Evolutionary conservation across 345 rosid genomes (phyloP), one percentile per base, ranked within the genome.

Genomic region (Limnanthes douglasii): DNA sequence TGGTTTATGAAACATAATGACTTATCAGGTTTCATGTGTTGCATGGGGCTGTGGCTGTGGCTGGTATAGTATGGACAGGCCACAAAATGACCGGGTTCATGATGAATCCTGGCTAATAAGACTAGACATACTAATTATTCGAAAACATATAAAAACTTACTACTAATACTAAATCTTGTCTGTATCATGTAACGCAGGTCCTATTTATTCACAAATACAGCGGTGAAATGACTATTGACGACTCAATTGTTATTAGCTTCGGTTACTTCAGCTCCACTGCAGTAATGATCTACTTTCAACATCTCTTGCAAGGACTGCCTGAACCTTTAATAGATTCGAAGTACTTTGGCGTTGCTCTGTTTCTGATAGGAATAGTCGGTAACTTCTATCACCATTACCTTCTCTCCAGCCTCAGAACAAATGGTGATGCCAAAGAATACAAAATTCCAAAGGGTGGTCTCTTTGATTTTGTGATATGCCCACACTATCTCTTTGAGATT

Each of bases 351-450:
- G 16, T 58, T 5, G 8, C 42, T 2, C n/a, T 88, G 29, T 75
- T 75, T 42, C 31, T 65, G 2, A 9, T 73, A 18, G 94, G 93
- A 17, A 57, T 73, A 5, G 31, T 16, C 19, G 97, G 93, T 2
- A 82, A 86, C 57, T 59, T 86, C 24, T 78, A 86, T 60, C 93
- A 78, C 56, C 97, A 86, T 45, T 37, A 17, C 27, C 53, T 82
- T 10, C 74, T 86, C 3, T 73, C 93, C 47, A 59, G 53, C 23
- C 54, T 78, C 7, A 69, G 88, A 51, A 33, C 33, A 25, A 37
- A 39, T 7, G 61, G 46, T 5, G 64, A 48, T 15, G 50, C 48
- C 46, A 69, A 63, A 35, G 77, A 62, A 14, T 82, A 75, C 56
- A 78, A 59, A 57, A 57, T 86, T 34, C 85, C 93, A 0, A 32